Conservation (phyloP, 2,329 filamentous ascomycete genomes). For the Pyrenophora tritici-repentis region DNA sequence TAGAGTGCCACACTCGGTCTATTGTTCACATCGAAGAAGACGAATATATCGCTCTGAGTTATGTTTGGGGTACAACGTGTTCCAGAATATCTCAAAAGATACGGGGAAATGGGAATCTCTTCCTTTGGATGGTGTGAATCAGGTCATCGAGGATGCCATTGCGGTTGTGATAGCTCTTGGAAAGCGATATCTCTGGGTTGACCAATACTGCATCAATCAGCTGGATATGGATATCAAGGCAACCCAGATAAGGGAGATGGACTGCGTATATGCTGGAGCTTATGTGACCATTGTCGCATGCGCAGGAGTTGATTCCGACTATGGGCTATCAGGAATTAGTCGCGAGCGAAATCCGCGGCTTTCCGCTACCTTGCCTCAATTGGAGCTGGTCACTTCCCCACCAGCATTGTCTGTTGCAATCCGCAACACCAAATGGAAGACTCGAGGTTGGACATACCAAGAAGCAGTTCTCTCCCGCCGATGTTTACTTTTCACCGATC, state of each 20-base stretch:
- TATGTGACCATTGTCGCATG: conserved; percentile 12
- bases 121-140: neutral
- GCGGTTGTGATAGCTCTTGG: neutral
- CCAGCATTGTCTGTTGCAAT: no score
- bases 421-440: neutral
- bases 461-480: conserved; percentile 7
- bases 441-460: neutral
- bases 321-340: neutral
- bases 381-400: no score
- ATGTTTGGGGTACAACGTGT: conserved; percentile 1
- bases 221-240: neutral
- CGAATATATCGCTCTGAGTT: conserved; percentile 1
- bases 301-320: neutral
- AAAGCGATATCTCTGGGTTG: conserved; percentile 1
- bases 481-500: conserved; percentile 11
- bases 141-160: conserved; percentile 2
- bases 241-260: conserved; percentile 13
- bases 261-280: conserved; percentile 10
- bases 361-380: no score
- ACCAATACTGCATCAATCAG: conserved; percentile 7
- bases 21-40: neutral
- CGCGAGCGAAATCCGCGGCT: no score
- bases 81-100: neutral
- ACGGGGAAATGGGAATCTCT: neutral
- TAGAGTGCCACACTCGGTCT: neutral